These are phyloP conservation scores for Fusarium heterosporum DNA, from an alignment of 2,329 filamentous ascomycete genomes.

Conservation along the genomic window DNA sequence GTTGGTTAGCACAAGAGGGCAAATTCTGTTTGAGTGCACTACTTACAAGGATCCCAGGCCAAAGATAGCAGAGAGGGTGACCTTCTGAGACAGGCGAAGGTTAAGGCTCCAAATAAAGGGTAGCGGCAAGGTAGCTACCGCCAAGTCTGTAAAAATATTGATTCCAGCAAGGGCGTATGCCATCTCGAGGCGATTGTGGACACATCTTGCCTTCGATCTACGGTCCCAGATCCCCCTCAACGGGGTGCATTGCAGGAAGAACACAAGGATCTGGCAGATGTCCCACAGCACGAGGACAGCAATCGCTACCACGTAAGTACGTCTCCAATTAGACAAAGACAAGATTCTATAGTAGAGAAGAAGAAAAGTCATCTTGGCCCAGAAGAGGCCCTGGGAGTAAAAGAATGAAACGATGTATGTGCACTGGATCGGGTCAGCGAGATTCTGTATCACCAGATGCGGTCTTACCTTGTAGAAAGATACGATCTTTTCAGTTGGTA, in stretches of 20 bases:
- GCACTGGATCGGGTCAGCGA: slow-evolving; percentile 7
- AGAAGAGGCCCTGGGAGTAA: slow-evolving; percentile 15
- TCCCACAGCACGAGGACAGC: slow-evolving; percentile 17
- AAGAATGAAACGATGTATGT: slow-evolving; percentile 26
- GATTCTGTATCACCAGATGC: accelerated
- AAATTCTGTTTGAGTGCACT: accelerated
- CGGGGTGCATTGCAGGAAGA: slow-evolving; percentile 24
- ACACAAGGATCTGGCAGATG: not conserved
- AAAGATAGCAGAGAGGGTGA: slow-evolving; percentile 20
- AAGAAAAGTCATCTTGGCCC: slow-evolving; percentile 32
- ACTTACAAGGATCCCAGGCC: slow-evolving; percentile 34
- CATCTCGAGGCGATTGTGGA: not conserved
- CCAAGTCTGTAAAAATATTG: slow-evolving; percentile 33
- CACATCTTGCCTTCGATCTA: slow-evolving; percentile 2
- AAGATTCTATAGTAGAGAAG: slow-evolving; percentile 37
- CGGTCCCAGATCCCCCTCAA: slow-evolving; percentile 22
- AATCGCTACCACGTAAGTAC: slow-evolving; percentile 2
- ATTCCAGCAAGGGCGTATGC: slow-evolving; percentile 13
- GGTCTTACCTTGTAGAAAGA: slow-evolving; percentile 15
- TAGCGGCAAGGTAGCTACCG: slow-evolving; percentile 23
- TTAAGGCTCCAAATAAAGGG: slow-evolving; percentile 30
- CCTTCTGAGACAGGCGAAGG: slow-evolving; percentile 26
- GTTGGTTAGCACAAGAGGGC: accelerated
- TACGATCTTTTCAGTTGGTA: not conserved
- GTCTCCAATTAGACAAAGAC: slow-evolving; percentile 16